Base-by-base conservation (phyloP, 2,329 filamentous ascomycete species). In the Aspergillus ochraceus region DNA sequence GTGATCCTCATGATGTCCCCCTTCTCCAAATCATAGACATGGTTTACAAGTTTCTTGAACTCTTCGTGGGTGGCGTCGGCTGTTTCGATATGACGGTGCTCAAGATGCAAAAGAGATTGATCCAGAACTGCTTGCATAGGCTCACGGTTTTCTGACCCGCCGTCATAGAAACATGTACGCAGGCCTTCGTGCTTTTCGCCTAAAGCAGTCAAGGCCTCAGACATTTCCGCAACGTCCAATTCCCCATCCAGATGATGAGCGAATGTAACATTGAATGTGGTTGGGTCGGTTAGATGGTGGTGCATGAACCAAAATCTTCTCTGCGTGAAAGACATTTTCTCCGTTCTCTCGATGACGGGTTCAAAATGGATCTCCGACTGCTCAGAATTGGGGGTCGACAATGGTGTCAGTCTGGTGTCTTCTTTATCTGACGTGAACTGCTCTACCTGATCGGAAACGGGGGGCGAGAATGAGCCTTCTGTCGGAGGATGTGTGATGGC, bases 241-340 rank as follows among this genome's bases (percentile, higher is more conserved):
- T 59, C 52, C 3, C 73, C 74, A 6, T 14, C 49, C 1, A 67
- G n/a, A 1, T 45, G 49, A 11, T 46, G 55, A 9, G 14, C 51
- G 52, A 62, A 12, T 67, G 50, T 62, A 11, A 66, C 50, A 51
- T 73, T 74, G 39, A 61, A 66, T 1, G 67, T 65, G 1, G 64
- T 69, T 6, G 52, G 47, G 42, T 71, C 67, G 1, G 64, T 50
- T 0, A 69, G 36, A 9, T 59, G 63, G 2, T 51, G 50, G 1
- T n/a, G 10, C 1, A 68, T 49, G 49, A 71, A 67, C 77, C 77
- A 82, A 61, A 81, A 76, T 0, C 76, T 66, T 0, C 71, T 67
- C 61, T 82, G 80, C 1, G 20, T 56, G 22, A 58, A 56, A 4
- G 59, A 61, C 52, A 45, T 52, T 9, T 19, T 30, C 29, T 32